Percentiles rank a stretch among this genome's conserved stretches.
These are phyloP conservation scores for Globisporangium ultimum DNA, from an alignment of 352 stramenopile genomes.

Conservation along the genomic window DNA sequence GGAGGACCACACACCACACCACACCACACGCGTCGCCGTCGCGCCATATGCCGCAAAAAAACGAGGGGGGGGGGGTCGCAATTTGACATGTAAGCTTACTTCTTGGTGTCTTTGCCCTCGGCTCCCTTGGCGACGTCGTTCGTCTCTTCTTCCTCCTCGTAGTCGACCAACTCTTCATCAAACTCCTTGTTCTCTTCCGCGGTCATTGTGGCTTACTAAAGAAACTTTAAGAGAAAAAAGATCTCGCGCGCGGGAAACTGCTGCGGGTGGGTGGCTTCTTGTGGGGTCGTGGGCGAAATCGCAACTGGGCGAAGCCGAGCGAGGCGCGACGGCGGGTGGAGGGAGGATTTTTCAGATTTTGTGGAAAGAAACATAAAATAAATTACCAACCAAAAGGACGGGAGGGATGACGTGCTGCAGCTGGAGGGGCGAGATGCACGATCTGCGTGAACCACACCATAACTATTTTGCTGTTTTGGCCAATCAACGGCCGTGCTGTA, in stretches of 20 bases:
- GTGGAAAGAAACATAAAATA: conserved; percentile 17
- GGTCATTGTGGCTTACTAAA: conserved; percentile 39
- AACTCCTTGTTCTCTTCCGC: conserved; percentile 88
- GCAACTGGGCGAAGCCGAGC: conserved; percentile 20
- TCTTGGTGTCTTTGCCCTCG: conserved; percentile 88
- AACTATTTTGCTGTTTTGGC: background rate
- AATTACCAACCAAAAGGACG: background rate
- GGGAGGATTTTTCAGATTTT: conserved; percentile 6
- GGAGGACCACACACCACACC: background rate
- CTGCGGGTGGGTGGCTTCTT: conserved; percentile 9
- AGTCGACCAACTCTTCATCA: conserved; percentile 88
- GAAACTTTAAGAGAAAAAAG: background rate
- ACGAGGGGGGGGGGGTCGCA: too few species aligned
- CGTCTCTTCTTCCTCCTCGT: conserved; percentile 86
- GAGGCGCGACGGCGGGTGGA: background rate
- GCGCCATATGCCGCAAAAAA: conserved; percentile 2
- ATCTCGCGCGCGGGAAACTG: background rate
- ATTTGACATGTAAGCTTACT: conserved; percentile 54
- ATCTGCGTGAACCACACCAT: conserved; percentile 22
- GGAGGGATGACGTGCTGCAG: background rate
- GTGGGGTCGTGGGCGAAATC: conserved; percentile 12
- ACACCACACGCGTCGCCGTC: background rate
- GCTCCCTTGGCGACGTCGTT: conserved; percentile 69
- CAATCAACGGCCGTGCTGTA: background rate
- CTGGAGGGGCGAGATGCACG: conserved; percentile 14